Base-by-base conservation (phyloP, 1,139 yeast species). In the Candida sp. region DNA sequence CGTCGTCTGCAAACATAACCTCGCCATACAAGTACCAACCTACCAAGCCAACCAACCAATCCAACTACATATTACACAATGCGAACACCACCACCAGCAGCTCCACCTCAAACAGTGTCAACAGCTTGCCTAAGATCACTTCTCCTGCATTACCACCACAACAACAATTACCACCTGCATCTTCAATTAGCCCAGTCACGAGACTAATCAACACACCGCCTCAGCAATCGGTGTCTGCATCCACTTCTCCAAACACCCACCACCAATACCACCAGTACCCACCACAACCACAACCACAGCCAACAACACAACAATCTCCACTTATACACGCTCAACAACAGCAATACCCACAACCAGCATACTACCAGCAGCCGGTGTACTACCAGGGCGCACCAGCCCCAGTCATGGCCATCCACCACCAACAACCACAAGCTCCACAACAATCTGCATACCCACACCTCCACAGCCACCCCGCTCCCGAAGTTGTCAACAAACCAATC, bases 401-500 rank as follows among this genome's bases (percentile, higher is more conserved):
- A 28, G 22, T 28, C 31, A 28, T 28, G 31, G 31, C 31, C 9
- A 28, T 28, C 17, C 38, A n/a, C 45, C 39, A n/a, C 45, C 49
- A 28, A n/a, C 40, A 23, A 30, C 23, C 46, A 25, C 17, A 26
- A 42, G 9, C 34, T 37, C 34, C 23, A 6, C 35, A 31, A 7
- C 39, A 22, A 34, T 28, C 47, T 33, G 31, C 49, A 23, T 40
- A 51, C 26, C 31, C 54, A 34, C 68, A 38, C 12, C 17, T 17
- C 17, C 17, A 17, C 17, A 17, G 17, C 17, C 23, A 34, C n/a
- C 42, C 66, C 42, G 59, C 64, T 3, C 75, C 77, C 1, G 77
- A 72, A 56, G 70, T 73, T 17, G 68, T 72, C 34, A 69, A 71
- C 50, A 72, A 72, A 53, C 75, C 76, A 8, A 62, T 65, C 33